phyloP scores from a whole-genome alignment of 73 alveolate species.

The Paramecium sexaurelia region DNA sequence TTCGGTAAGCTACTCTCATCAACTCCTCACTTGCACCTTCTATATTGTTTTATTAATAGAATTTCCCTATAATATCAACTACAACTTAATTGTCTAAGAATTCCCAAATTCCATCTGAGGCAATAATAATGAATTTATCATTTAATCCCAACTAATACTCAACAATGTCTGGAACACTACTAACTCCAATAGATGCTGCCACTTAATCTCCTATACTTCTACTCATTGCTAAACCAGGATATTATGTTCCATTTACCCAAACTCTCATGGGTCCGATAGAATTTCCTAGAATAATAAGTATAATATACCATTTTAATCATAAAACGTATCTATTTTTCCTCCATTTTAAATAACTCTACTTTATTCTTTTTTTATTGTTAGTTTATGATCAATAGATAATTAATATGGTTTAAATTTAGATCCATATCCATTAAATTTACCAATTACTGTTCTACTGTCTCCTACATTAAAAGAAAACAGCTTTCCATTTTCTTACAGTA shows the following conservation, averaged over 20 bases:
- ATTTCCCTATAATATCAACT: conserved; percentile 60
- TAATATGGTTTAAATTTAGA: conserved; percentile 5
- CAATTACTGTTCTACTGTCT: conserved; percentile 65
- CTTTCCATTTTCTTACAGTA: conserved; percentile 4
- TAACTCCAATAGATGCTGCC: conserved; percentile 92
- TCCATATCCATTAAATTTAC: conserved; percentile 36
- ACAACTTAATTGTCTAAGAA: conserved; percentile 79
- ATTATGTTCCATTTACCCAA: conserved; percentile 90
- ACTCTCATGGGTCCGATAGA: conserved; percentile 94
- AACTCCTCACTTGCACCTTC: conserved; percentile 67
- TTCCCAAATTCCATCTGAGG: conserved; percentile 90
- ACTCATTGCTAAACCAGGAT: conserved; percentile 98
- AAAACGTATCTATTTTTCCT: conserved; percentile 89
- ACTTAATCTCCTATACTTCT: conserved; percentile 93
- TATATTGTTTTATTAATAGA: conserved; percentile 8
- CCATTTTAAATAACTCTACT: conserved; percentile 80
- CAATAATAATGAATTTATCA: conserved; percentile 76
- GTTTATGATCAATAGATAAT: conserved; percentile 92
- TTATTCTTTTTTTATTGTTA: conserved; percentile 81
- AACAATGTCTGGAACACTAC: conserved; percentile 84
- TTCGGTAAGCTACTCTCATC: conserved; percentile 56
- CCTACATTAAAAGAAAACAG: conserved; percentile 60
- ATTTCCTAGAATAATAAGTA: conserved; percentile 25
- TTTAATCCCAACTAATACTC: conserved; percentile 59
- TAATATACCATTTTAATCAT: conserved; percentile 68